phyloP scores from a whole-genome alignment of 129 eudicot species.

The Chrysanthemum makinoi region DNA sequence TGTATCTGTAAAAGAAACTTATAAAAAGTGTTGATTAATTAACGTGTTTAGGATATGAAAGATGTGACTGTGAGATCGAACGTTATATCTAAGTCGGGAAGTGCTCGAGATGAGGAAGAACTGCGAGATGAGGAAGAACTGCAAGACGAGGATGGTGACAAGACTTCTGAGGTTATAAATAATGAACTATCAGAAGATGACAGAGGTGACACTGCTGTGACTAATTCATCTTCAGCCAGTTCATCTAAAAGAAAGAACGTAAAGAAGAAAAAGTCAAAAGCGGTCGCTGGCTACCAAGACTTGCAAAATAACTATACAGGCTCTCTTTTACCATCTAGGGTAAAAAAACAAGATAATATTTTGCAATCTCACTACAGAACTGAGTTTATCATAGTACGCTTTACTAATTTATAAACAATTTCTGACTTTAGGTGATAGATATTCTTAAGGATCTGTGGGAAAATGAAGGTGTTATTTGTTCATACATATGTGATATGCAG shows the following conservation, averaged over 20 bases:
- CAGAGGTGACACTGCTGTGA: constrained; percentile 44
- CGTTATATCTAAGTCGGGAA: constrained; percentile 34
- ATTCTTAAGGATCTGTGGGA: constrained; percentile 66
- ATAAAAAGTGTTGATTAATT: constrained; percentile 2
- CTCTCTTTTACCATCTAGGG: constrained; percentile 81
- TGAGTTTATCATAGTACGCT: neutral
- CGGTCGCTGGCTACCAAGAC: constrained; percentile 29
- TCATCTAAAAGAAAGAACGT: constrained; percentile 33
- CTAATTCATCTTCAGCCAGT: constrained; percentile 26
- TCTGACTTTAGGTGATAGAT: constrained; percentile 53
- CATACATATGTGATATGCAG: constrained; percentile 62
- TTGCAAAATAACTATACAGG: constrained; percentile 40
- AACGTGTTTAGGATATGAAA: constrained; percentile 28
- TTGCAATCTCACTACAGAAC: neutral
- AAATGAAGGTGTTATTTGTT: constrained; percentile 70
- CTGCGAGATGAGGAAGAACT: constrained; percentile 25
- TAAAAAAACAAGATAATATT: constrained; percentile 15
- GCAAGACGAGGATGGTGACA: constrained; percentile 31
- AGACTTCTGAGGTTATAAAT: constrained; percentile 57
- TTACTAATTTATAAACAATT: neutral
- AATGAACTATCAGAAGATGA: constrained; percentile 44
- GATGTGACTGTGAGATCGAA: constrained; percentile 36
- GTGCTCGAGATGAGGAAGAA: constrained; percentile 30
- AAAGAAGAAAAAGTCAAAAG: constrained; percentile 27
- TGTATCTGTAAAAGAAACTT: neutral